These are phyloP conservation scores for Fistulinella cinereoalba DNA, from an alignment of 1,284 basidiomycete species.

Conservation along the genomic window DNA sequence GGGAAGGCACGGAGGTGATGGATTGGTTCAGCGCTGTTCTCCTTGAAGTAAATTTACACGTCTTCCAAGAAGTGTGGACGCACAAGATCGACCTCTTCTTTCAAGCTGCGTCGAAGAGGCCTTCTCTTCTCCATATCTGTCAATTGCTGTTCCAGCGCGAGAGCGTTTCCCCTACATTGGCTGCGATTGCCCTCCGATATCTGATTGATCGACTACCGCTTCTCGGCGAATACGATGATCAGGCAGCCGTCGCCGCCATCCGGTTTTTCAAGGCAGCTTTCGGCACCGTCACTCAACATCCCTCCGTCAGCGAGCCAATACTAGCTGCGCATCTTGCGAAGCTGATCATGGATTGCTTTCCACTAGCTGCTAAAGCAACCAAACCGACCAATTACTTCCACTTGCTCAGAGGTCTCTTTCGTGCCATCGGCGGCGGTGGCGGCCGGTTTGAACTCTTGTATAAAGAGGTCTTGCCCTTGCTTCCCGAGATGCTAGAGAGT, in stretches of 20 bases:
- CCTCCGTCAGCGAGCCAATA: constrained; percentile 84
- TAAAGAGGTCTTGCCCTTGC: constrained; percentile 93
- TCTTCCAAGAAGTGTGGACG: constrained; percentile 95
- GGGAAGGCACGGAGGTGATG: constrained; percentile 84
- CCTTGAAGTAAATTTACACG: constrained; percentile 81
- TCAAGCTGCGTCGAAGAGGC: constrained; percentile 72
- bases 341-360: constrained; percentile 96
- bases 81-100: constrained; percentile 89
- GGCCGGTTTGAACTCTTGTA: constrained; percentile 95
- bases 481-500: constrained; percentile 96
- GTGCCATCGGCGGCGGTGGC: constrained; percentile 93
- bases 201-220: constrained; percentile 81
- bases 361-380: constrained; percentile 86
- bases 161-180: constrained; percentile 82
- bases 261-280: constrained; percentile 98
- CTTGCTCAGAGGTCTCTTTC: constrained; percentile 91
- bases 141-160: constrained; percentile 88
- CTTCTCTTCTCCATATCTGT: constrained; percentile 81
- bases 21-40: constrained; percentile 84
- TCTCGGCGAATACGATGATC: constrained; percentile 85
- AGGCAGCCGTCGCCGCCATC: constrained; percentile 78
- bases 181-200: constrained; percentile 89
- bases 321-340: constrained; percentile 91
- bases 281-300: constrained; percentile 80
- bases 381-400: constrained; percentile 94